phyloP scores from a whole-genome alignment of 2,329 filamentous ascomycete genomes.

The Coniella lustricola region DNA sequence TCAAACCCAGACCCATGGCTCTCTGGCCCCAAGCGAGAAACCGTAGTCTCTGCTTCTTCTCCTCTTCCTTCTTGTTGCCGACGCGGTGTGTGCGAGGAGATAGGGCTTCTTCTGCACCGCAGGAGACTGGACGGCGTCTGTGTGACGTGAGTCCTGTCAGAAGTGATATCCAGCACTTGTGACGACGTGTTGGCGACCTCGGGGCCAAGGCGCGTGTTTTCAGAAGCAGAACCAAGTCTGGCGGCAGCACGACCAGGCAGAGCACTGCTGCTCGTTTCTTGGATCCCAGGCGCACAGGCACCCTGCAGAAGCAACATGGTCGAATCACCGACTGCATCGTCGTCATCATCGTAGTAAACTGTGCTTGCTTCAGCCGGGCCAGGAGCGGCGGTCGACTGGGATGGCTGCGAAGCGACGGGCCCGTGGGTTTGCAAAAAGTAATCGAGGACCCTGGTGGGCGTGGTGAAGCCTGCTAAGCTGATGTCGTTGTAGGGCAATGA shows the following conservation, averaged over 20 bases:
- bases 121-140: conserved; percentile 3
- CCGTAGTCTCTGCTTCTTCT: neutral
- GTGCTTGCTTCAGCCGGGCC: neutral
- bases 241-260: neutral
- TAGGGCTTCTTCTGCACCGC: neutral
- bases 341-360: neutral
- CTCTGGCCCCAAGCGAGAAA: neutral
- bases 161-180: too few relatives aligned
- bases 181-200: too few relatives aligned
- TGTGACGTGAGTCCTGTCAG: neutral
- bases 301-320: neutral
- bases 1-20: neutral
- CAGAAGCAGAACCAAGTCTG: too few relatives aligned
- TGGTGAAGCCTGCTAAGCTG: conserved; percentile 28
- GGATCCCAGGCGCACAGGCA: neutral
- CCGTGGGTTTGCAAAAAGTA: conserved; percentile 36
- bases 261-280: neutral
- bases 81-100: neutral
- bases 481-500: conserved; percentile 40
- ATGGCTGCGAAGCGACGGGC: conserved; percentile 18
- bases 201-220: too few relatives aligned
- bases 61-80: neutral
- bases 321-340: neutral
- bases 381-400: too few relatives aligned
- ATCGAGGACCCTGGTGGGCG: conserved; percentile 45